These are phyloP conservation scores for Magnolia sinica DNA, from an alignment of 164 flowering plant species.

Conservation along the genomic window DNA sequence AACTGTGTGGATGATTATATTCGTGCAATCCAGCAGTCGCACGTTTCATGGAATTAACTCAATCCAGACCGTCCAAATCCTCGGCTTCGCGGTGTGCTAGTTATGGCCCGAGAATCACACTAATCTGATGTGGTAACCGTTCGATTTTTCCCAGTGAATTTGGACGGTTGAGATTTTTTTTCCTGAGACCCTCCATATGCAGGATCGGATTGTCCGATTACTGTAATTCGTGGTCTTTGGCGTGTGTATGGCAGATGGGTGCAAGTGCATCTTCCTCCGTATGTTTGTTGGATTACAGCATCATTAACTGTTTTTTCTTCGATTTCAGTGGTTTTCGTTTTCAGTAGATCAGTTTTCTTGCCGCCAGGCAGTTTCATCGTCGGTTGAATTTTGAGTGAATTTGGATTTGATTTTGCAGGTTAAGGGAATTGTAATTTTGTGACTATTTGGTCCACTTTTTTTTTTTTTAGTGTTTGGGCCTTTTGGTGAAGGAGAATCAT, in stretches of 20 bases:
- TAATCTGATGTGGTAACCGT: neutral
- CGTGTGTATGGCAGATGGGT: neutral
- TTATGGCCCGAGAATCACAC: neutral
- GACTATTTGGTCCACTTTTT: neutral
- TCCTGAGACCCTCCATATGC: too few relatives aligned
- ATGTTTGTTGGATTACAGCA: neutral
- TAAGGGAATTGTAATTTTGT: neutral
- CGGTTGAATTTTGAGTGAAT: neutral
- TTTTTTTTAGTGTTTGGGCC: neutral
- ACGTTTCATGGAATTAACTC: neutral
- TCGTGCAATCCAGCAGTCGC: too few relatives aligned
- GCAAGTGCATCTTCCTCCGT: neutral
- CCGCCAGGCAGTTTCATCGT: neutral
- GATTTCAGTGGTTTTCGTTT: neutral
- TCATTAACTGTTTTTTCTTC: too few relatives aligned
- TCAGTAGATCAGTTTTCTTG: neutral
- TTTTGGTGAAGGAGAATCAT: slow-evolving; percentile 19
- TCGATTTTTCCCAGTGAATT: neutral
- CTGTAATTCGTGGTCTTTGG: too few relatives aligned
- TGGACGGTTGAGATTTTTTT: neutral
- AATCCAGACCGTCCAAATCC: neutral
- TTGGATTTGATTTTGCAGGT: slow-evolving; percentile 13
- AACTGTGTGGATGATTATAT: too few relatives aligned
- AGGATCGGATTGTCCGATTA: too few relatives aligned
- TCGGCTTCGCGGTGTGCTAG: neutral